Base-by-base conservation (phyloP, 352 stramenopile species). In the Phytophthora melonis region DNA sequence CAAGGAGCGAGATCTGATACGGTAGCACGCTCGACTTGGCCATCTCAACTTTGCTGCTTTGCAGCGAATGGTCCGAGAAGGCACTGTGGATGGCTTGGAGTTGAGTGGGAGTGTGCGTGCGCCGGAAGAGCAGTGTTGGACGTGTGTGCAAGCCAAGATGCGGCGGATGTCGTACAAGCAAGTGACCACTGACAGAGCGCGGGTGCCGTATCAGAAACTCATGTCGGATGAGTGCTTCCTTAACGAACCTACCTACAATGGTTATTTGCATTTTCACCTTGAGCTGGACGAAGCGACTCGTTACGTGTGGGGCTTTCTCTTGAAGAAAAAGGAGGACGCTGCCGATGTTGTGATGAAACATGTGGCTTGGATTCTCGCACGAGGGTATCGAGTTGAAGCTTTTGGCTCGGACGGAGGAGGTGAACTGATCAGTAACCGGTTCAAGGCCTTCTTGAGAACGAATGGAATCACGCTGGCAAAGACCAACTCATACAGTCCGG, bases 91-190 rank as follows among this genome's bases (percentile, higher is more conserved):
- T 19, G 50, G 21, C 11, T 21, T 57, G 50, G 50, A 19, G 50
- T 36, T 61, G 16, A 59, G 56, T 39, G 19, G 56, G 32, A 52
- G 34, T 14, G 19, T 62, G 10, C n/a, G 34, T n/a, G 34, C 34
- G 30, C 32, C 56, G 13, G 34, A 50, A 36, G 34, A 62, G 10
- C 56, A 34, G 4, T 62, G 19, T 32, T 62, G 56, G 19, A 36
- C 56, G 32, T 62, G 56, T 52, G 34, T 62, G 4, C 56, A 62
- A 62, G 23, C 56, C 5, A 62, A 62, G 34, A 62, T 52, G 34
- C 50, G 36, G 10, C 32, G 34, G 34, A 52, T 62, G 11, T 52
- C 56, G 19, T 62, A 62, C 19, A 52, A 62, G 36, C 5, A n/a
- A n/a, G 56, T 52, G n/a, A 23, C 56, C n/a, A 62, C n/a, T 27